Percentiles rank a stretch among this genome's conserved stretches.
Conservation (phyloP, 495 filamentous ascomycete species). For the Aspergillus egyptiacus region DNA sequence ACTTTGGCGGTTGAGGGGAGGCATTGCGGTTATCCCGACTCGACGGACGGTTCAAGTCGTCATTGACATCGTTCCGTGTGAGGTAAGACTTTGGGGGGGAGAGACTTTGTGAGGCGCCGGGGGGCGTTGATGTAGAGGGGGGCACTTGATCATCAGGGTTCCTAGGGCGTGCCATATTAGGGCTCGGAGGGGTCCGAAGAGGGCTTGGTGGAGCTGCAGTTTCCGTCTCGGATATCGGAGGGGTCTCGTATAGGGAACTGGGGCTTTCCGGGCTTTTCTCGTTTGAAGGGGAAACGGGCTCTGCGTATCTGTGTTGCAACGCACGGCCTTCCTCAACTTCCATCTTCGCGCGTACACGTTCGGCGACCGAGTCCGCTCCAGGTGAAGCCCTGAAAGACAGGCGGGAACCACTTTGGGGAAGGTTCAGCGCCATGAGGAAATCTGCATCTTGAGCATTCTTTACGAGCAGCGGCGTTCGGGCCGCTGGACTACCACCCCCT, state of each 20-base stretch:
- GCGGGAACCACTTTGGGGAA: slow-evolving; percentile 30
- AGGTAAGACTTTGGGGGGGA: slow-evolving; percentile 16
- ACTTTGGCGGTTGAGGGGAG: slow-evolving; percentile 32
- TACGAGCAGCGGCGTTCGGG: slow-evolving; percentile 26
- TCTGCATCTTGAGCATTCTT: slow-evolving; percentile 33
- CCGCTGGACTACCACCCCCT: slow-evolving; percentile 12
- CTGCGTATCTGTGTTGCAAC: slow-evolving; percentile 45
- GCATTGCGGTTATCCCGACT: slow-evolving; percentile 21
- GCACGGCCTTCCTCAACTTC: slow-evolving; percentile 65
- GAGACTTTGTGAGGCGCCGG: neutral
- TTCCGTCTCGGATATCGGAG: slow-evolving; percentile 23
- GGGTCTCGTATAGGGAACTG: slow-evolving; percentile 26
- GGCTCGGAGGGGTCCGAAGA: slow-evolving; percentile 12
- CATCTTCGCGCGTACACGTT: slow-evolving; percentile 62
- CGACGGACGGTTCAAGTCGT: slow-evolving; percentile 15
- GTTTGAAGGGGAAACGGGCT: slow-evolving; percentile 25
- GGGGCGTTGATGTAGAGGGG: slow-evolving; percentile 19
- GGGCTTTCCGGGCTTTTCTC: slow-evolving; percentile 24
- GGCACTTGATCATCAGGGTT: slow-evolving; percentile 6
- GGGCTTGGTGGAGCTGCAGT: slow-evolving; percentile 23
- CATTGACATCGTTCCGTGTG: slow-evolving; percentile 5
- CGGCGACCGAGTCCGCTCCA: slow-evolving; percentile 44
- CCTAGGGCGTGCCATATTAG: slow-evolving; percentile 7
- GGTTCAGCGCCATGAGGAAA: slow-evolving; percentile 33
- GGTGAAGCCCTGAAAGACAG: slow-evolving; percentile 39